Base-by-base conservation (phyloP, 1,284 basidiomycete genomes). In the Heterobasidion annosum region DNA sequence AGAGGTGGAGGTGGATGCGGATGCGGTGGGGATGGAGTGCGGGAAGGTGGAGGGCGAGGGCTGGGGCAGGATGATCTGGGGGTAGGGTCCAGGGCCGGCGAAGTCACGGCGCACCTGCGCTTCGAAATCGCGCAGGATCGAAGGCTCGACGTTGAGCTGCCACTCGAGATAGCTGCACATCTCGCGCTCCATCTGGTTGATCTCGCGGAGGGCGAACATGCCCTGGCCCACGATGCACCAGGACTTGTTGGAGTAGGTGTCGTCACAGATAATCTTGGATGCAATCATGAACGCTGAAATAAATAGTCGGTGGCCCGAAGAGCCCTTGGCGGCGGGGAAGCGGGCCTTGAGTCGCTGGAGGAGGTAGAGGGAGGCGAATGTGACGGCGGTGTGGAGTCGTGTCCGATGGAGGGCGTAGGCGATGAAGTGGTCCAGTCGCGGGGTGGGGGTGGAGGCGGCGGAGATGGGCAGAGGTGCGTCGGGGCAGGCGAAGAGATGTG, bases 181-280 rank as follows among this genome's bases (percentile, higher is more conserved):
- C 68, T 96, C 92, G 6, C 92, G 72, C 71, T 95, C 92, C 93
- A 96, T 95, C 76, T 95, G 93, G 68, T 97, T 96, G 64, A 96
- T 88, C 25, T 25, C 25, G 25, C 25, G 25, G 25, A 25, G 25
- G 25, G 83, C 83, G 64, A 95, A 96, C 85, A 95, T 89, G 52
- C 85, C 87, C 67, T 96, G 93, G 0, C 91, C 93, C 49, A 97
- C 93, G 51, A 97, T 90, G 18, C 85, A 84, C 93, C 93, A 97
- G 0, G 90, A 93, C 70, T 95, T 93, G 81, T 97, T 97, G 15
- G 91, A 93, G 66, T 95, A 96, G 0, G 93, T 97, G 67, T 98
- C 93, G 75, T 97, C 93, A 71, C 92, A 94, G 60, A 94, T 91
- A 16, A 93, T 88, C 69, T 73, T 74, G 46, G 64, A 65, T 3